These are phyloP conservation scores for Penicillium sp. DNA, from an alignment of 2,329 filamentous ascomycete species.

Conservation along the genomic window DNA sequence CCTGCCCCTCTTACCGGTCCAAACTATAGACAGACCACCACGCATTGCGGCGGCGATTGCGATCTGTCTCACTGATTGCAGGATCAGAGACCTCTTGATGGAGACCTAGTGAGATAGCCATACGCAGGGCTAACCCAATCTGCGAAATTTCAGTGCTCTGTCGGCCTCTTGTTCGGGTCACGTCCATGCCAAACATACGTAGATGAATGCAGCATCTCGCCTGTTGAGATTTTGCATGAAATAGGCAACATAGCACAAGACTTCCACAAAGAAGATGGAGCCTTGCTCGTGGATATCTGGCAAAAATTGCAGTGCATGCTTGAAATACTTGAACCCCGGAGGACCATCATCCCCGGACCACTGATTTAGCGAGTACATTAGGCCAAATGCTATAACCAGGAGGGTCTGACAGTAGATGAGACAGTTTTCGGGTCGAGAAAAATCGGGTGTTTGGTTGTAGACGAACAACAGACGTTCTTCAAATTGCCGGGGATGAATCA, in stretches of 20 bases:
- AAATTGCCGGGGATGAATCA: slow-evolving; percentile 45
- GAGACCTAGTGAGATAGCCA: slow-evolving; percentile 53
- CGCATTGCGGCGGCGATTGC: slow-evolving; percentile 48
- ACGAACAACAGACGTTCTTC: slow-evolving; percentile 42
- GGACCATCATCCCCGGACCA: slow-evolving; percentile 49
- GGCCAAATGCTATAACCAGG: slow-evolving; percentile 50
- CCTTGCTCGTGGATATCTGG: slow-evolving; percentile 53
- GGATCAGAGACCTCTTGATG: slow-evolving; percentile 47
- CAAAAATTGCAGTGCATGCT: slow-evolving; percentile 46
- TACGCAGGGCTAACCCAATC: slow-evolving; percentile 50
- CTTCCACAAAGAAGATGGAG: slow-evolving; percentile 51
- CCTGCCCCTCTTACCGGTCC: slow-evolving; percentile 34
- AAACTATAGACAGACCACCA: slow-evolving; percentile 56
- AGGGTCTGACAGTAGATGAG: slow-evolving; percentile 49
- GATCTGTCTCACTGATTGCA: slow-evolving; percentile 36
- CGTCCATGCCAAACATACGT: slow-evolving; percentile 25
- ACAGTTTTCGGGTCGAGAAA: slow-evolving; percentile 43
- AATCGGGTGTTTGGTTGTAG: slow-evolving; percentile 41
- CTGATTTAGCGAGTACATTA: slow-evolving; percentile 54
- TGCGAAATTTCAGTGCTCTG: slow-evolving; percentile 12
- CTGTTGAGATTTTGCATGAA: slow-evolving; percentile 55
- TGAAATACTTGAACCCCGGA: slow-evolving; percentile 53
- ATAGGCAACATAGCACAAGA: slow-evolving; percentile 50
- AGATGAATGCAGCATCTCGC: slow-evolving; percentile 51
- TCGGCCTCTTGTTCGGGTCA: too few relatives aligned